Evolutionary conservation across 2,329 filamentous ascomycete genomes (phyloP).

Genomic region (Arthrobotrys musiformis): DNA sequence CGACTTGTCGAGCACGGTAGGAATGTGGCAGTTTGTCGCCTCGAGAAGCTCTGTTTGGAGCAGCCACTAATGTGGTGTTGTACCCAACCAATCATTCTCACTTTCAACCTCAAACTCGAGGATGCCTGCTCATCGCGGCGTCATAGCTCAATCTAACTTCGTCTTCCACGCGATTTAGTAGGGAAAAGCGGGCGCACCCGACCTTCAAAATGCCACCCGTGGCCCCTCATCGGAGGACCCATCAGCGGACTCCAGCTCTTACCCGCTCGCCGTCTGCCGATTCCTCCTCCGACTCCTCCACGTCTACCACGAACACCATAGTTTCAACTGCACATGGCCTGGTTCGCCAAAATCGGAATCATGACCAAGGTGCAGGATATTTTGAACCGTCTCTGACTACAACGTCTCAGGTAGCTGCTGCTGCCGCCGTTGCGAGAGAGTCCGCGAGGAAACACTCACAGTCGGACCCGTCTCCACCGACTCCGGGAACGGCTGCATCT

Average conservation of each 20-base stretch:
- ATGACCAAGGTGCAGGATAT: conserved; percentile 65
- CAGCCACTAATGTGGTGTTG: conserved; percentile 43
- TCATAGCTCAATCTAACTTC: conserved; percentile 23
- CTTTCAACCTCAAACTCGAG: conserved; percentile 36
- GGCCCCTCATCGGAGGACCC: conserved; percentile 49
- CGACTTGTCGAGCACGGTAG: background rate
- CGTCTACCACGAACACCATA: conserved; percentile 47
- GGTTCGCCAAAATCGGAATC: conserved; percentile 37
- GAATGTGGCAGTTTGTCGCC: conserved; percentile 19
- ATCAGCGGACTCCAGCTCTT: conserved; percentile 53
- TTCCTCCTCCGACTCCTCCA: conserved; percentile 53
- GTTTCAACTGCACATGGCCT: conserved; percentile 37
- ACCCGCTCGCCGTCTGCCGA: conserved; percentile 50
- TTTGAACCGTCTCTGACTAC: conserved; percentile 74
- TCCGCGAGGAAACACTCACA: conserved; percentile 53
- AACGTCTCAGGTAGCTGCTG: conserved; percentile 62
- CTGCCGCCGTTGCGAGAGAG: conserved; percentile 61
- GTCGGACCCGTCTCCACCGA: conserved; percentile 50
- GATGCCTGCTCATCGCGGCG: conserved; percentile 8
- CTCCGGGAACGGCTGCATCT: conserved; percentile 28
- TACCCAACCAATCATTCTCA: conserved; percentile 14
- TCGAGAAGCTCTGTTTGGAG: conserved; percentile 37
- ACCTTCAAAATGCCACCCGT: conserved; percentile 42
- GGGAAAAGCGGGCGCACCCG: conserved; percentile 42
- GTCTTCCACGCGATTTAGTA: conserved; percentile 11